These are phyloP conservation scores for Monosporozyma yasuniensis DNA, from an alignment of 805 yeast genomes.

Conservation along the genomic window DNA sequence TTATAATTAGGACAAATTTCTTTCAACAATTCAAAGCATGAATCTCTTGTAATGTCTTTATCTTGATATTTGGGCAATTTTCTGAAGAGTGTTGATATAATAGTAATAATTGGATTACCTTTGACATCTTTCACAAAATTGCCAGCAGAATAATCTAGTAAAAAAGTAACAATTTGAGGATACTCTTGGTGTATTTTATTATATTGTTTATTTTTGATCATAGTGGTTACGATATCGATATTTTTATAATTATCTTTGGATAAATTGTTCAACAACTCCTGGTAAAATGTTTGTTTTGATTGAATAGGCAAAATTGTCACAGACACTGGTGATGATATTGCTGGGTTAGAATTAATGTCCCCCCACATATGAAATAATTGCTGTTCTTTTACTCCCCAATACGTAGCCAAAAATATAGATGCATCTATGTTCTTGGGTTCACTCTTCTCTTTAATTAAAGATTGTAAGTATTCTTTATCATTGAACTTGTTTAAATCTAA, in stretches of 20 bases:
- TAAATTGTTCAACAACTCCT: slow-evolving; percentile 25
- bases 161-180: slow-evolving; percentile 35
- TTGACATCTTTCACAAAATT: slow-evolving; percentile 38
- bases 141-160: slow-evolving; percentile 50
- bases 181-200: slow-evolving; percentile 10
- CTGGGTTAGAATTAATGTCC: slow-evolving; percentile 24
- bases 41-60: slow-evolving; percentile 42
- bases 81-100: slow-evolving; percentile 30
- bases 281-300: slow-evolving; percentile 30
- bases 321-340: slow-evolving; percentile 34
- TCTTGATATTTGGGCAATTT: slow-evolving; percentile 18
- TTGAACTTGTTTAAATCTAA: slow-evolving; percentile 24
- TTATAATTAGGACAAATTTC: slow-evolving; percentile 19
- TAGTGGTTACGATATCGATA: slow-evolving; percentile 21
- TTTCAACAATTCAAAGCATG: slow-evolving; percentile 44
- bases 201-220: slow-evolving; percentile 12
- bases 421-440: slow-evolving; percentile 13
- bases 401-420: slow-evolving; percentile 35
- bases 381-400: slow-evolving; percentile 42
- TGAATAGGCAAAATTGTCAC: slow-evolving; percentile 38
- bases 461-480: neutral
- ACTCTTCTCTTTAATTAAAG: neutral
- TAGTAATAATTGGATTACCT: slow-evolving; percentile 25
- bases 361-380: slow-evolving; percentile 39
- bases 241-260: slow-evolving; percentile 13